These are phyloP conservation scores for Effrenium voratum DNA, from an alignment of 73 alveolate species.

Conservation along the genomic window DNA sequence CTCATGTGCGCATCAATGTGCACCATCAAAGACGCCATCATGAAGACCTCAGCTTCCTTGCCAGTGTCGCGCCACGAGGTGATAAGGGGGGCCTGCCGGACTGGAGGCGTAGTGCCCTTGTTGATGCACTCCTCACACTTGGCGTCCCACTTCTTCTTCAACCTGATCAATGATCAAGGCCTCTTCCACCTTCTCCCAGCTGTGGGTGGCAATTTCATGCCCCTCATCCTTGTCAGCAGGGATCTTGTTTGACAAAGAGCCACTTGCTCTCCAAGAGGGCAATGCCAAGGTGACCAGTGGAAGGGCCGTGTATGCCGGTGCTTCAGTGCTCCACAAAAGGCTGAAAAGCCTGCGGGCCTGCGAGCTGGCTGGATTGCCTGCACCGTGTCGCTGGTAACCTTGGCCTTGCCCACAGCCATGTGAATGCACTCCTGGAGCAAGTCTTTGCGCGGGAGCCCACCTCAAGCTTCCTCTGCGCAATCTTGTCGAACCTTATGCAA, in stretches of 20 bases:
- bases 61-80: slow-evolving; percentile 3
- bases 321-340: background rate
- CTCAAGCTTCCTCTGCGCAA: background rate
- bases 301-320: background rate
- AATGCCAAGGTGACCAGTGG: too few relatives aligned
- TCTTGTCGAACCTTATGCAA: background rate
- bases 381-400: background rate
- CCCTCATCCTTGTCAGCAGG: background rate
- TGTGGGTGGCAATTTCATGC: background rate
- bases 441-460: background rate
- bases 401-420: background rate
- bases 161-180: background rate
- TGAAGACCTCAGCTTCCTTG: slow-evolving; percentile 1
- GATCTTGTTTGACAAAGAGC: background rate
- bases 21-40: background rate
- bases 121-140: background rate
- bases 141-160: background rate
- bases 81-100: background rate
- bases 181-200: slow-evolving; percentile 37
- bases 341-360: background rate
- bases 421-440: background rate
- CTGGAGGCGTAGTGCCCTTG: background rate
- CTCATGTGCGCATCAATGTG: background rate
- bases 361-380: background rate
- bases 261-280: too few relatives aligned